phyloP scores from a whole-genome alignment of 495 filamentous ascomycete genomes.

The Penicillium cosmopolitanum region DNA sequence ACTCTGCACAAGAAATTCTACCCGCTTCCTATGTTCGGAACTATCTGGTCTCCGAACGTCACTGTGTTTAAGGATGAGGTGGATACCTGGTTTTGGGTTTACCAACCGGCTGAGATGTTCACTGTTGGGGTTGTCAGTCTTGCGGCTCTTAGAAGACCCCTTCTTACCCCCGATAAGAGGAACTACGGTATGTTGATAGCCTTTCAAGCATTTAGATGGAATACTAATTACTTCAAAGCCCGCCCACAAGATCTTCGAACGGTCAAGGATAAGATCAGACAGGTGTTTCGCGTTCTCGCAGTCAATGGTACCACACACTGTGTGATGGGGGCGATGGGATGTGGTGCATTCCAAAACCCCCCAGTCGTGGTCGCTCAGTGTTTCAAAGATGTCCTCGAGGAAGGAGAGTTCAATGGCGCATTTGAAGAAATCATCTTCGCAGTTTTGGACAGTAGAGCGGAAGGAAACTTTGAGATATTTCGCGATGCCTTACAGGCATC shows the following conservation, averaged over 20 bases:
- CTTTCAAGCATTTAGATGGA: neutral
- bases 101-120: constrained; percentile 20
- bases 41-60: constrained; percentile 51
- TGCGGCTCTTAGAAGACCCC: neutral
- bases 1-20: constrained; percentile 57
- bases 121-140: constrained; percentile 1
- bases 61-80: constrained; percentile 51
- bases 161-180: neutral
- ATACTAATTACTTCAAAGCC: neutral
- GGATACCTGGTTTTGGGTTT: constrained; percentile 39
- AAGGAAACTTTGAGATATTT: constrained; percentile 14
- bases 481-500: neutral
- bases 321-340: constrained; percentile 70
- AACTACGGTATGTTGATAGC: neutral
- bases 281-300: constrained; percentile 59
- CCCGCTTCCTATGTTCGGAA: constrained; percentile 53
- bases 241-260: constrained; percentile 18
- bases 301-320: constrained; percentile 53
- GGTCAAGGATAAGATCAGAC: constrained; percentile 61
- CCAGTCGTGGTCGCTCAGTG: constrained; percentile 61
- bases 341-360: constrained; percentile 67
- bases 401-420: constrained; percentile 54
- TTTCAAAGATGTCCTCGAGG: constrained; percentile 61
- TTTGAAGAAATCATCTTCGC: constrained; percentile 41
- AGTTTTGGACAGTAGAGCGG: constrained; percentile 24